Base-by-base conservation (phyloP, 768 basidiomycete genomes). In the Boletus pseudo-olivaceus region DNA sequence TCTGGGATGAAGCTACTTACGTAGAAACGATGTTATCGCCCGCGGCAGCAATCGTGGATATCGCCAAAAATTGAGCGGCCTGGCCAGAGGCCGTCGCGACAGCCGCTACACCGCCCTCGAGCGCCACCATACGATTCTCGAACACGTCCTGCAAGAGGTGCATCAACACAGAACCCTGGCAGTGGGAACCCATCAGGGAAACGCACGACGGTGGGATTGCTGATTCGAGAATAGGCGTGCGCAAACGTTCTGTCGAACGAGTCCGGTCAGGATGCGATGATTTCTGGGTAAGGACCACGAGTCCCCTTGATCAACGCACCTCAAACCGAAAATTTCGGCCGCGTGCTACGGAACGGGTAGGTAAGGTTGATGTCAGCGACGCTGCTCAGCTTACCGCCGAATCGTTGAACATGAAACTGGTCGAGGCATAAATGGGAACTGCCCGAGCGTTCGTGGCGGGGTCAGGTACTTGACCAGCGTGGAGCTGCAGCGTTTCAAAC, bases 21-120 rank as follows among this genome's bases (percentile, higher is more conserved):
- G 85, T 80, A 2, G 85, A 81, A 7, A 92, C 82, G 51, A 91
- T 87, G 65, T 92, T 93, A 63, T 92, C 90, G 1, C 90, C 90
- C 7, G 77, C 66, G 2, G 76, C 70, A 2, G 85, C 82, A 39
- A 89, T 67, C 29, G 82, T 77, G 1, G 79, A 67, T 55, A 90
- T 81, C 2, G 88, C 77, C 67, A 90, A 73, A 69, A 90, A 87
- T 61, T 91, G 88, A 0, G 89, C 90, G 7, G 86, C 75, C 65
- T 90, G 88, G 0, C 90, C 90, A 50, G 85, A 87, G 4, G 87
- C 73, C 0, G 84, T 77, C 3, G 89, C 89, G 4, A 92, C 78
- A 7, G 90, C 90, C 1, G 87, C 88, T 2, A 74, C 75, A 26
- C 90, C 90, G 11, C 88, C 87, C 67, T 93, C 90, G n/a, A 92